A percentile compares a stretch with the other conserved stretches of the same genome.
These are phyloP conservation scores for Zoysia japonica DNA, from an alignment of 176 grass and related monocot genomes.

Conservation along the genomic window DNA sequence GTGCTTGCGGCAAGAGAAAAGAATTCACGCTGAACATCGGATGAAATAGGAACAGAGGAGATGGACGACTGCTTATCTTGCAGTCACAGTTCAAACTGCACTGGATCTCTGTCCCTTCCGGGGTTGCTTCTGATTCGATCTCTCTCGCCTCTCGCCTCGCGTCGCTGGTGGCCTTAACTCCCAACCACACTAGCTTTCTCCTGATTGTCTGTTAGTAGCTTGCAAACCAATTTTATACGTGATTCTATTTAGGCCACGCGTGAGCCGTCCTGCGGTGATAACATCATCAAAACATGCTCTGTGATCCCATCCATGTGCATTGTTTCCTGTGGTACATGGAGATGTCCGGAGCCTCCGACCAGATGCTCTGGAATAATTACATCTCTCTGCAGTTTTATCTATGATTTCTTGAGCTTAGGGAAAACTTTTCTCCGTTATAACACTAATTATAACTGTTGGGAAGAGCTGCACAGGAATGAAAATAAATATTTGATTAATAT, in stretches of 20 bases:
- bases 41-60: neutral
- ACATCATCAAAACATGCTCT: neutral
- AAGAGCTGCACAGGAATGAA: too few relatives aligned
- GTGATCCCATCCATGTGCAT: slow-evolving; percentile 10
- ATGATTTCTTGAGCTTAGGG: neutral
- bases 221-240: neutral
- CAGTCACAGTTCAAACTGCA: too few relatives aligned
- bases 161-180: too few relatives aligned
- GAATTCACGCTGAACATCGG: neutral
- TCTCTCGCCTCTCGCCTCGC: neutral
- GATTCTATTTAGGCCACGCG: too few relatives aligned
- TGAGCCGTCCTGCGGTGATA: neutral
- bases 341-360: neutral
- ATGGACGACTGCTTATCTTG: neutral
- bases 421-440: neutral
- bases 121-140: neutral
- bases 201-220: neutral
- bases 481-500: too few relatives aligned
- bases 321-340: neutral
- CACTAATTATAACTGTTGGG: too few relatives aligned
- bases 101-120: neutral
- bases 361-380: neutral
- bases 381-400: neutral
- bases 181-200: too few relatives aligned
- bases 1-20: too few relatives aligned